These are phyloP conservation scores for Mortierella sp. DNA, from an alignment of 371 early-diverging fungal genomes.

Conservation along the genomic window DNA sequence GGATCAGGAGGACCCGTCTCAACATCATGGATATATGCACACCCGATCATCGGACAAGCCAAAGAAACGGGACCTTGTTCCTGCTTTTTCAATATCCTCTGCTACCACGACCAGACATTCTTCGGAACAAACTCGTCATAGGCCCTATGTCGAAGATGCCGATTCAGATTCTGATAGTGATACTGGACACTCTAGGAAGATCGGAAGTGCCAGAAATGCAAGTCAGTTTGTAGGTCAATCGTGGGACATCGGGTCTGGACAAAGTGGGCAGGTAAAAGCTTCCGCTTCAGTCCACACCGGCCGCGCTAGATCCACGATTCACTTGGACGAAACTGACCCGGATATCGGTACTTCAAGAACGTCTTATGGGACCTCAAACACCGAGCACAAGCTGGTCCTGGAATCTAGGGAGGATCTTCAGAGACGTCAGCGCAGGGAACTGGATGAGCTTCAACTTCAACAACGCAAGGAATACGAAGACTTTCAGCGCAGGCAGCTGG, in stretches of 20 bases:
- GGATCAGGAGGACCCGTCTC: slow-evolving; percentile 5
- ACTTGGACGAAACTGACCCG: background rate
- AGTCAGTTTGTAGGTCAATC: too few species aligned
- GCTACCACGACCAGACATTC: slow-evolving; percentile 2
- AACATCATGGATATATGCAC: slow-evolving; percentile 27
- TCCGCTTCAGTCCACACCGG: too few species aligned
- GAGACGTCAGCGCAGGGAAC: slow-evolving; percentile 27
- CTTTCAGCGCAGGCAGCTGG: slow-evolving; percentile 45
- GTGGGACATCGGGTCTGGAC: too few species aligned
- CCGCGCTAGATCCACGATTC: too few species aligned
- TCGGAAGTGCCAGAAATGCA: too few species aligned
- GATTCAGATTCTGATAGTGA: background rate
- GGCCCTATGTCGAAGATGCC: background rate
- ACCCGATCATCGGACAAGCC: slow-evolving; percentile 49
- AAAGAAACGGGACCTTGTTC: slow-evolving; percentile 29
- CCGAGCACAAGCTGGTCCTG: background rate
- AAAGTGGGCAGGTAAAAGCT: too few species aligned
- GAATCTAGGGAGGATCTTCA: slow-evolving; percentile 33
- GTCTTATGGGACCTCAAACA: background rate
- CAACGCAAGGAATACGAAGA: slow-evolving; percentile 44
- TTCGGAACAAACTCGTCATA: slow-evolving; percentile 1
- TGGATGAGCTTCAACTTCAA: slow-evolving; percentile 37
- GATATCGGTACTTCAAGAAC: slow-evolving; percentile 19
- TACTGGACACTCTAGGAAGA: too few species aligned
- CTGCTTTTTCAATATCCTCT: slow-evolving; percentile 5